A percentile compares a stretch with the other conserved stretches of the same genome.
Evolutionary conservation across 1,284 basidiomycete genomes (phyloP).

Genomic region (Malassezia brasiliensis): DNA sequence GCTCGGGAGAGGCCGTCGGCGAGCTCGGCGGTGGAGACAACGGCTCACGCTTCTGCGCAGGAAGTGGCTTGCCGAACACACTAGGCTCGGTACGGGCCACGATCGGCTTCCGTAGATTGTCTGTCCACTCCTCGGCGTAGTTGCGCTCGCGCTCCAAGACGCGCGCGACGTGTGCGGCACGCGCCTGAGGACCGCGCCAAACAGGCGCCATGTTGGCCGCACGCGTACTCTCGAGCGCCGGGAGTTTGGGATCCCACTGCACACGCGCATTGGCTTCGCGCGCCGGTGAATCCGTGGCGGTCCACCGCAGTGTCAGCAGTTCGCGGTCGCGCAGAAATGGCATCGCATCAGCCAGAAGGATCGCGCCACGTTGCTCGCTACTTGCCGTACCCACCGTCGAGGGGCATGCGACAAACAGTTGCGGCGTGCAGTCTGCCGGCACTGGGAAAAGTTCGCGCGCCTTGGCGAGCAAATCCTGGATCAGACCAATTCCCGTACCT

Average conservation of each 20-base stretch:
- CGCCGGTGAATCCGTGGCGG: slow-evolving; percentile 23
- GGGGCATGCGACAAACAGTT: slow-evolving; percentile 20
- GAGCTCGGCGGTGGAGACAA: slow-evolving; percentile 18
- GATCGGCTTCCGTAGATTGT: neutral
- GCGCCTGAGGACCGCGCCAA: slow-evolving; percentile 11
- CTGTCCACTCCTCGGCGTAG: neutral
- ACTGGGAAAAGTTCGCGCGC: slow-evolving; percentile 35
- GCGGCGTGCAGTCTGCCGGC: slow-evolving; percentile 34
- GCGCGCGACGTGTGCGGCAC: slow-evolving; percentile 13
- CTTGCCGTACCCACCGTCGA: slow-evolving; percentile 27
- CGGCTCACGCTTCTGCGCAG: neutral
- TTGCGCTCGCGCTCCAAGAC: slow-evolving; percentile 15
- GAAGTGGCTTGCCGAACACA: neutral
- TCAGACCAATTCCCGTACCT: slow-evolving; percentile 11
- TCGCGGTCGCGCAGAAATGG: slow-evolving; percentile 41
- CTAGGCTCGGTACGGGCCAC: neutral
- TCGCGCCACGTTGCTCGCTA: slow-evolving; percentile 23
- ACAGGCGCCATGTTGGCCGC: neutral
- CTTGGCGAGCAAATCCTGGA: slow-evolving; percentile 28
- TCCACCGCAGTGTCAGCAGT: slow-evolving; percentile 39
- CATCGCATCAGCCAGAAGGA: slow-evolving; percentile 37
- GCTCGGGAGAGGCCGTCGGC: slow-evolving; percentile 2
- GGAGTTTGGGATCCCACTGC: slow-evolving; percentile 23
- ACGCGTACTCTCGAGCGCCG: neutral
- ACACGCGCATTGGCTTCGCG: slow-evolving; percentile 22